Evolutionary conservation across 2,329 filamentous ascomycete species (phyloP).

Genomic region (Whalleya microplaca): DNA sequence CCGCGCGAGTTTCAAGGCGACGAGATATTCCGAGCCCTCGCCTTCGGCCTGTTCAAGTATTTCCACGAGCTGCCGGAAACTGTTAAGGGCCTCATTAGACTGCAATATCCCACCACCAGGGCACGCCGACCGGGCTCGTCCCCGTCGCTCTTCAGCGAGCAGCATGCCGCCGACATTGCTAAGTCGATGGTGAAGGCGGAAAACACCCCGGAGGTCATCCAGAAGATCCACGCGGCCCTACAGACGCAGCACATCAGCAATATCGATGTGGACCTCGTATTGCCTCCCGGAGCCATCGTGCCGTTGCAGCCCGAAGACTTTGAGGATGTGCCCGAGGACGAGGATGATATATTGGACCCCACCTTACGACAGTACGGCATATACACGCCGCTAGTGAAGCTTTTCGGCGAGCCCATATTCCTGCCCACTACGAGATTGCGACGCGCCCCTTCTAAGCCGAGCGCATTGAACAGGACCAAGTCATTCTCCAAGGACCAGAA

Average conservation of each 20-base stretch:
- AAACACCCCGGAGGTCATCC: constrained; percentile 72
- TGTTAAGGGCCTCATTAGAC: constrained; percentile 73
- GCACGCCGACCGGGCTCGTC: constrained; percentile 65
- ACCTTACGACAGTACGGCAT: constrained; percentile 72
- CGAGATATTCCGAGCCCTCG: constrained; percentile 86
- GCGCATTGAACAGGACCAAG: constrained; percentile 75
- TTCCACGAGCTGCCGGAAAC: constrained; percentile 82
- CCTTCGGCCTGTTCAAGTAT: constrained; percentile 93
- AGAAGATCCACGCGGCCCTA: constrained; percentile 74
- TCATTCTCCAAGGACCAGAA: constrained; percentile 83
- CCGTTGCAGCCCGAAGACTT: constrained; percentile 63
- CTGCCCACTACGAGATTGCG: constrained; percentile 83
- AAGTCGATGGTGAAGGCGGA: constrained; percentile 83
- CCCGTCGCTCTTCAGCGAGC: constrained; percentile 79
- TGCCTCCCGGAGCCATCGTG: constrained; percentile 78
- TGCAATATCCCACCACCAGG: constrained; percentile 56
- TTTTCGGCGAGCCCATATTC: constrained; percentile 84
- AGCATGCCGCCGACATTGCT: constrained; percentile 90
- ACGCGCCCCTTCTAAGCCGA: constrained; percentile 85
- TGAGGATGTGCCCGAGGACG: constrained; percentile 62
- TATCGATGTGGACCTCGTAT: constrained; percentile 83
- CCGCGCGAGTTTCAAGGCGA: constrained; percentile 95
- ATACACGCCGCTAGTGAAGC: constrained; percentile 75
- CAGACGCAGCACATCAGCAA: constrained; percentile 83
- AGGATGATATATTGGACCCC: constrained; percentile 68